Base-by-base conservation (phyloP, 306 rosid species). In the Mimosa bimucronata region DNA sequence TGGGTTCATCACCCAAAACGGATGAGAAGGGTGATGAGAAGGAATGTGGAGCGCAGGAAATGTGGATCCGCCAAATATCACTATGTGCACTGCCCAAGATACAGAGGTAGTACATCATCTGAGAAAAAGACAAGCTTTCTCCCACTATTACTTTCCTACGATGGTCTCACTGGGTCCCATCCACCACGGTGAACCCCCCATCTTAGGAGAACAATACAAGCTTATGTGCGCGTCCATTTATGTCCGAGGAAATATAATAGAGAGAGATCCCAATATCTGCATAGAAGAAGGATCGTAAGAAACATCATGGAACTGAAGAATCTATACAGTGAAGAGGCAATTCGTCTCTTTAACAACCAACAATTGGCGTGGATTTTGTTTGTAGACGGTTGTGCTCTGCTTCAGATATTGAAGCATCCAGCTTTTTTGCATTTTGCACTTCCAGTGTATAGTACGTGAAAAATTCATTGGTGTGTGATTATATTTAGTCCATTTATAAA, bases 101-200 rank as follows among this genome's bases (percentile, higher is more conserved):
- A 26, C 86, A 66, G 2, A 7, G n/a, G 86, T 77, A 9, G 16
- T 79, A 11, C 26, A 23, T 9, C 0, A 53, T 73, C 37, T 83
- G 28, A 26, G 82, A 23, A 7, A 23, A 0, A 16, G 82, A 53
- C 0, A 73, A 6, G 1, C 18, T 0, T 77, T 66, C 9, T 1
- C 13, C 3, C 13, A 42, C 15, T 16, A 72, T 26, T 83, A 78
- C 76, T 21, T 1, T 0, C 82, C 86, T 3, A 8, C 4, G 41
- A 13, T 73, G 11, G 2, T 73, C 6, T 77, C 86, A 41, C 25
- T 77, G 0, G 86, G 79, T 41, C 82, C 82, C 14, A 77, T 83
- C 23, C 82, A 72, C 38, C 66, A 83, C 5, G 86, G 31, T 2
- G 6, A 31, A 1, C n/a, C n/a, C 0, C 5, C 6, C 25, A 73